Percentiles rank a stretch among this genome's conserved stretches.
phyloP scores from a whole-genome alignment of 495 filamentous ascomycete species.

The Talaromyces thailandensis region DNA sequence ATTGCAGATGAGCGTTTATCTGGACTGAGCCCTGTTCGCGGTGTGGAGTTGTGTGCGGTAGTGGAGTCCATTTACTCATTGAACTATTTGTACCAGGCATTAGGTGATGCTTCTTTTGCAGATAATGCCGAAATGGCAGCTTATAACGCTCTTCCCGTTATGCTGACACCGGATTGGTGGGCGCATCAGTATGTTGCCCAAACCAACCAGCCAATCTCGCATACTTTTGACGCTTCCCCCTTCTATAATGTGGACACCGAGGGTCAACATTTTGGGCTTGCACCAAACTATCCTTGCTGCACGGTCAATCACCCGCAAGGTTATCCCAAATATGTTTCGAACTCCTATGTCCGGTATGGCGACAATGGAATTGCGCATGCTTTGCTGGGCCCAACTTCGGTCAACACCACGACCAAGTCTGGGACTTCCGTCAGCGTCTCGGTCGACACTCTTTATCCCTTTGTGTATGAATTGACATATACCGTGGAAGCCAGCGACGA shows the following conservation, averaged over 20 bases:
- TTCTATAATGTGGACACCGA: conserved; percentile 36
- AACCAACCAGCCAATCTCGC: conserved; percentile 45
- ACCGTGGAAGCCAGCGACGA: conserved; percentile 25
- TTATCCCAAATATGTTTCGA: conserved; percentile 47
- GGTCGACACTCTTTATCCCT: conserved; percentile 46
- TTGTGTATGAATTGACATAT: conserved; percentile 37
- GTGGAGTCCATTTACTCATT: conserved; percentile 37
- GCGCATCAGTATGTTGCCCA: conserved; percentile 50
- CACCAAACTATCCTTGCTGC: conserved; percentile 46
- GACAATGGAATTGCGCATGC: conserved; percentile 13
- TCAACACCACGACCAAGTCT: conserved; percentile 1
- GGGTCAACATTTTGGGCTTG: conserved; percentile 16
- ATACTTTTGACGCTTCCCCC: conserved; percentile 32
- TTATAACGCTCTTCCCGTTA: conserved; percentile 52
- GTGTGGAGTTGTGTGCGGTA: conserved; percentile 32
- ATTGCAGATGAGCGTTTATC: conserved; percentile 29
- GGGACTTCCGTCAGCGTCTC: conserved; percentile 4
- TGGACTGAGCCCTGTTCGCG: conserved; percentile 21
- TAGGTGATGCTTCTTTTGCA: conserved; percentile 42
- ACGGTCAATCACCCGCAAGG: conserved; percentile 57
- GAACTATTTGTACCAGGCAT: conserved; percentile 29
- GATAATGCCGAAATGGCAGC: conserved; percentile 48
- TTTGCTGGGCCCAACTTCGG: conserved; percentile 8
- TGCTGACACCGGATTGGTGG: conserved; percentile 51
- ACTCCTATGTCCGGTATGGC: conserved; percentile 20